Evolutionary conservation across 805 yeast species (phyloP), one percentile per base, ranked within the genome.

Genomic region (Wickerhamiella spandovensis): DNA sequence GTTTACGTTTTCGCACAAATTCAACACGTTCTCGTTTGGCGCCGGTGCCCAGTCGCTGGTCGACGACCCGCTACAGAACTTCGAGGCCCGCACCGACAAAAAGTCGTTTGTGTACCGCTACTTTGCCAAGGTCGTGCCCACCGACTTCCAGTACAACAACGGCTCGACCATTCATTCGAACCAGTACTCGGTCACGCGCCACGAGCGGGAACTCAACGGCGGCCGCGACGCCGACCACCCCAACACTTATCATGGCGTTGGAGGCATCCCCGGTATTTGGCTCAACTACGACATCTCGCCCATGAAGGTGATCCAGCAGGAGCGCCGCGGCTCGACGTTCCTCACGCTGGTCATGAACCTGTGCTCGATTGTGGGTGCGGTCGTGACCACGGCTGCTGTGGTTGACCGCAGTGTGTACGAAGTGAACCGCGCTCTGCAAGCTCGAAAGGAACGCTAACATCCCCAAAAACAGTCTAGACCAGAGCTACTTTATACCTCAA

Each of bases 171-270:
- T 81, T 7, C 95, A 85, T 54, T 85, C 97, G 1, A 87, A 92
- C 62, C 97, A 90, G 67, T 89, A 86, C 68, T 79, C 90, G 1
- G 90, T 83, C 9, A 87, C 95, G 1, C 75, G 76, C 48, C 98
- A 92, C 65, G 89, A 84, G 59, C 76, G 97, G 56, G 90, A 95
- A 8, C 64, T 88, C 30, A 55, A 46, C 20, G 97, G 97, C 18
- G 98, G 97, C 30, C 73, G 82, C 52, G 98, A 90, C 62, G 83
- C 75, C 21, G 97, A 90, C 63, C 95, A 92, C 67, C 89, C 88
- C 44, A 81, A 86, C 64, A 86, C 96, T 15, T 32, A 58, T 46
- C 73, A 70, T 53, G 76, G 82, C 2, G 71, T 78, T 50, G 96
- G 97, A 17, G 98, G 98, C 7, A 71, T 83, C 15, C 97, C 98